These are phyloP conservation scores for Cladosporium colombiae DNA, from an alignment of 2,329 filamentous ascomycete species.

Conservation along the genomic window DNA sequence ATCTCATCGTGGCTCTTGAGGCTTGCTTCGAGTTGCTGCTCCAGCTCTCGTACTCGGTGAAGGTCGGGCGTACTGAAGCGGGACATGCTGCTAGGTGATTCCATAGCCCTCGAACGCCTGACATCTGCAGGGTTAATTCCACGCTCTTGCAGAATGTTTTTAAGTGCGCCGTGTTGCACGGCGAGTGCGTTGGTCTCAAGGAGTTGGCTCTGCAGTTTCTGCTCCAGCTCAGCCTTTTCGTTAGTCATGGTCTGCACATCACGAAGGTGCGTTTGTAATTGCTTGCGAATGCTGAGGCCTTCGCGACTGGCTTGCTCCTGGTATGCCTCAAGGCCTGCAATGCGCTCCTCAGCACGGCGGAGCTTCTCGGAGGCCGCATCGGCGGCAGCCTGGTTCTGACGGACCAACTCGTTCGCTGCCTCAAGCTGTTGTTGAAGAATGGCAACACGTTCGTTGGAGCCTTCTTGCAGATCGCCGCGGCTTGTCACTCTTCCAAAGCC, in stretches of 20 bases:
- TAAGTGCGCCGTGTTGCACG: constrained; percentile 89
- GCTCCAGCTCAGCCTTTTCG: constrained; percentile 77
- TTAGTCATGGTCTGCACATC: constrained; percentile 81
- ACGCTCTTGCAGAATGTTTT: constrained; percentile 86
- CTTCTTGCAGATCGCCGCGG: constrained; percentile 54
- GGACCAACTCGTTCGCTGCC: constrained; percentile 75
- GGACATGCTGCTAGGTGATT: constrained; percentile 66
- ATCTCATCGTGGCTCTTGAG: constrained; percentile 82
- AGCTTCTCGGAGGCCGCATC: constrained; percentile 85
- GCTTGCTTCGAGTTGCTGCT: constrained; percentile 79
- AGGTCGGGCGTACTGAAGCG: constrained; percentile 77
- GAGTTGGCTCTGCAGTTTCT: constrained; percentile 80
- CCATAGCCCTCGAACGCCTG: constrained; percentile 69
- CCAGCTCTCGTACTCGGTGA: constrained; percentile 76
- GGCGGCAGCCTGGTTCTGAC: constrained; percentile 85
- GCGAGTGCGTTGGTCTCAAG: constrained; percentile 91
- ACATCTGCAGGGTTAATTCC: constrained; percentile 77
- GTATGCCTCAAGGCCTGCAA: constrained; percentile 92
- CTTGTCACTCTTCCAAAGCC: constrained; percentile 75
- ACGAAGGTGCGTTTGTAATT: constrained; percentile 79
- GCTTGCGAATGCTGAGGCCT: constrained; percentile 82
- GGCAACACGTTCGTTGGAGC: constrained; percentile 65
- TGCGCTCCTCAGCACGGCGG: constrained; percentile 89
- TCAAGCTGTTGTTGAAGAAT: constrained; percentile 80
- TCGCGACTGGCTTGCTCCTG: constrained; percentile 96